phyloP scores from a whole-genome alignment of 2,329 filamentous ascomycete species.

The Aureobasidium musti region DNA sequence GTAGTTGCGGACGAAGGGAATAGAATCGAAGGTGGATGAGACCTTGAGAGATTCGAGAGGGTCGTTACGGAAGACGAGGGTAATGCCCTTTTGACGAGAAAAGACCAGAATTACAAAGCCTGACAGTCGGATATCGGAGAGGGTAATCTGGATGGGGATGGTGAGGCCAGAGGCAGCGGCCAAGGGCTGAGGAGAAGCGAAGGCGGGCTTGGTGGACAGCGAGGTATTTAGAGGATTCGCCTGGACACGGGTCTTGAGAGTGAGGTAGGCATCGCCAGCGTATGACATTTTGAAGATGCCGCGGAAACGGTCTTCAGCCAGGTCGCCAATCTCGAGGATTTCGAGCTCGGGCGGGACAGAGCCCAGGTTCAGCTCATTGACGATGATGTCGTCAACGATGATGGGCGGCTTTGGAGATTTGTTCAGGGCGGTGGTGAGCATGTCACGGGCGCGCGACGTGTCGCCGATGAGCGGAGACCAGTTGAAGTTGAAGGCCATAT shows the following conservation, averaged over 20 bases:
- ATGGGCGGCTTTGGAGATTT: conserved; percentile 98
- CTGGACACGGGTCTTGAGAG: conserved; percentile 92
- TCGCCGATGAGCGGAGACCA: conserved; percentile 98
- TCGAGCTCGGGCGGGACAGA: conserved; percentile 92
- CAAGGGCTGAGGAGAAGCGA: conserved; percentile 88
- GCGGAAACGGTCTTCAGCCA: conserved; percentile 94
- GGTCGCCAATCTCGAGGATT: conserved; percentile 94
- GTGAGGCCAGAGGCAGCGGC: conserved; percentile 90
- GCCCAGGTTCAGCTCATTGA: conserved; percentile 95
- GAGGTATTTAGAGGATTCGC: conserved; percentile 97
- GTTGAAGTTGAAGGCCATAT: conserved; percentile 99
- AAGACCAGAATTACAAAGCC: conserved; percentile 98
- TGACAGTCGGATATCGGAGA: conserved; percentile 93
- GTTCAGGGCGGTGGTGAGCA: conserved; percentile 92
- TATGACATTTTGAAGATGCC: conserved; percentile 99
- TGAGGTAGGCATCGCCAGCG: conserved; percentile 90
- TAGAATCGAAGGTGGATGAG: conserved; percentile 97
- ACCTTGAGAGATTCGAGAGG: conserved; percentile 97
- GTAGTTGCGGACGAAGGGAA: conserved; percentile 97
- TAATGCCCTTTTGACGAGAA: conserved; percentile 94
- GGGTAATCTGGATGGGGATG: conserved; percentile 94
- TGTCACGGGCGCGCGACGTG: conserved; percentile 85
- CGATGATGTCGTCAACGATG: conserved; percentile 98
- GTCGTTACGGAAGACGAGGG: conserved; percentile 96
- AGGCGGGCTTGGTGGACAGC: conserved; percentile 82